These are phyloP conservation scores for Talaromyces trachyspermus DNA, from an alignment of 495 filamentous ascomycete genomes.

Conservation along the genomic window DNA sequence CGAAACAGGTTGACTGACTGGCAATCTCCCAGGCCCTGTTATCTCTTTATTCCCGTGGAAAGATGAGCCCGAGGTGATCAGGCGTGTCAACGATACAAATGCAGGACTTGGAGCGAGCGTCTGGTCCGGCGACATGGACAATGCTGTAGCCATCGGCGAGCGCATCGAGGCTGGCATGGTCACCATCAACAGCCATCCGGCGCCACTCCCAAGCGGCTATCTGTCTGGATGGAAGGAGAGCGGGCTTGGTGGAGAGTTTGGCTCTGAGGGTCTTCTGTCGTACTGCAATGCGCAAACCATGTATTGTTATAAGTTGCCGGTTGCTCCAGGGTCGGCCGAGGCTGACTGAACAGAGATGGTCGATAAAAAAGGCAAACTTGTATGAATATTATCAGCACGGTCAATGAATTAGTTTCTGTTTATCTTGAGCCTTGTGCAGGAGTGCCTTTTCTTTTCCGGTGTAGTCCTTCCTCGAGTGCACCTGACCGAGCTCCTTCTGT, in stretches of 20 bases:
- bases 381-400: too few relatives aligned
- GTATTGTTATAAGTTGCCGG: slow-evolving; percentile 7
- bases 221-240: slow-evolving; percentile 57
- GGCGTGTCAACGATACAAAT: slow-evolving; percentile 38
- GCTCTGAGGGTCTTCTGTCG: slow-evolving; percentile 45
- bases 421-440: too few relatives aligned
- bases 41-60: slow-evolving; percentile 40
- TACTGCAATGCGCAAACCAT: slow-evolving; percentile 47
- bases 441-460: too few relatives aligned
- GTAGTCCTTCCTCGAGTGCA: too few relatives aligned
- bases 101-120: slow-evolving; percentile 44
- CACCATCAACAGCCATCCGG: slow-evolving; percentile 18
- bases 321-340: slow-evolving; percentile 8
- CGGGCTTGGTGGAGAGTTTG: slow-evolving; percentile 55
- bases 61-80: slow-evolving; percentile 45
- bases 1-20: not conserved
- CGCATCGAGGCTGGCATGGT: slow-evolving; percentile 40
- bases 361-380: too few relatives aligned
- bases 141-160: slow-evolving; percentile 32
- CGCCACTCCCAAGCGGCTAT: slow-evolving; percentile 33
- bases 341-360: slow-evolving; percentile 2
- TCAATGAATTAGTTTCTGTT: too few relatives aligned
- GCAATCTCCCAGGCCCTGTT: slow-evolving; percentile 28
- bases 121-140: slow-evolving; percentile 38
- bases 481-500: too few relatives aligned